These are phyloP conservation scores for Porogramme epimiltina DNA, from an alignment of 1,284 basidiomycete genomes.

Conservation along the genomic window DNA sequence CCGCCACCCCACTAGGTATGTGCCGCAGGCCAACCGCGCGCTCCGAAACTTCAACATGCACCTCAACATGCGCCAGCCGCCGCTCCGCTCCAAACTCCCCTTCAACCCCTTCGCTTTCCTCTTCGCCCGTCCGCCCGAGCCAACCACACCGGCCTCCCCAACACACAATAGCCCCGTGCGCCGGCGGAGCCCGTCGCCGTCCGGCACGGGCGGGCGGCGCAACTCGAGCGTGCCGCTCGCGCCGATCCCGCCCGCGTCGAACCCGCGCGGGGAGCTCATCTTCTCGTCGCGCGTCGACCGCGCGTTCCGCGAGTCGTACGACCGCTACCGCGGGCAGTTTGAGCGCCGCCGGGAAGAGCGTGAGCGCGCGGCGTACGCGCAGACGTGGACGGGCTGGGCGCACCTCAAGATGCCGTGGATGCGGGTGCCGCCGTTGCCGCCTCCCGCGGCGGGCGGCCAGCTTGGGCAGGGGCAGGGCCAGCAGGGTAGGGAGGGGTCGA, in stretches of 20 bases:
- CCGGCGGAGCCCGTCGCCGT: constrained; percentile 39
- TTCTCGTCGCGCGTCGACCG: constrained; percentile 89
- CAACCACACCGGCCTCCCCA: constrained; percentile 32
- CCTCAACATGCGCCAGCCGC: constrained; percentile 86
- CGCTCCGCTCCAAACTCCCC: constrained; percentile 59
- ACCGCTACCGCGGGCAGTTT: constrained; percentile 90
- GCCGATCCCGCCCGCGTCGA: constrained; percentile 85
- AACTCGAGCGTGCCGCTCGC: constrained; percentile 57
- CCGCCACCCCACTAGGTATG: constrained; percentile 89
- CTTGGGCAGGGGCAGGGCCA: background rate
- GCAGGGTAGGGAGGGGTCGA: constrained; percentile 12
- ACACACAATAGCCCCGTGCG: constrained; percentile 31
- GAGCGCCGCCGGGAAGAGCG: constrained; percentile 80
- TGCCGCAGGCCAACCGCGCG: constrained; percentile 93
- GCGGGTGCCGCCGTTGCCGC: constrained; percentile 12
- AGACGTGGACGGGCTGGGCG: constrained; percentile 46
- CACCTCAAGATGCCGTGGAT: constrained; percentile 42
- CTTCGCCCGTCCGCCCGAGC: constrained; percentile 53
- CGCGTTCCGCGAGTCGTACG: constrained; percentile 88
- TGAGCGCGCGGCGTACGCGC: constrained; percentile 43
- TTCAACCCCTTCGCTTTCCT: constrained; percentile 69
- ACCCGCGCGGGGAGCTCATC: constrained; percentile 95
- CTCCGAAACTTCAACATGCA: constrained; percentile 96
- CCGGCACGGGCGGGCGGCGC: constrained; percentile 21
- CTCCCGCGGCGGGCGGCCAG: constrained; percentile 13